Evolutionary conservation across 2,329 filamentous ascomycete species (phyloP).

Genomic region (Spiromastix sp.): DNA sequence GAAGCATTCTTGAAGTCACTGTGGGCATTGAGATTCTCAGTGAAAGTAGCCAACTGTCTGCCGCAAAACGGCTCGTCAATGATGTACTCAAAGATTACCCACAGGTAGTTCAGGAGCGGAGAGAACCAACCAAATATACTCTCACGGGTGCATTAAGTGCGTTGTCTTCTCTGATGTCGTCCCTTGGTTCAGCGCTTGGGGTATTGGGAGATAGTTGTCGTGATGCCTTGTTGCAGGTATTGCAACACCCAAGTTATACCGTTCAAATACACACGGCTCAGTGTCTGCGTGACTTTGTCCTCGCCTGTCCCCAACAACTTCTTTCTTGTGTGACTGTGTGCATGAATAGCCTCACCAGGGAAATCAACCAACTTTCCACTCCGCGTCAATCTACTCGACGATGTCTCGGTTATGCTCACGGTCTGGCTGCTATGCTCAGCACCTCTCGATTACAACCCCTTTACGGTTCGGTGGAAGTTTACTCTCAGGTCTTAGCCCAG

Average conservation of each 20-base stretch:
- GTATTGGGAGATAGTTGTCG: slow-evolving; percentile 71
- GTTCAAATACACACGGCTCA: slow-evolving; percentile 85
- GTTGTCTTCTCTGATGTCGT: slow-evolving; percentile 65
- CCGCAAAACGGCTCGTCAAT: slow-evolving; percentile 72
- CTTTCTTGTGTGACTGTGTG: slow-evolving; percentile 86
- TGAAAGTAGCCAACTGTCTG: slow-evolving; percentile 77
- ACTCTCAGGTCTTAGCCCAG: slow-evolving; percentile 81
- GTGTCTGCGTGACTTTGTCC: slow-evolving; percentile 75
- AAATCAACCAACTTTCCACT: slow-evolving; percentile 65
- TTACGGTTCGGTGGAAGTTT: slow-evolving; percentile 91
- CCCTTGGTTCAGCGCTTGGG: slow-evolving; percentile 71
- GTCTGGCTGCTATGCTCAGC: slow-evolving; percentile 80
- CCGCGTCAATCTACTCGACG: slow-evolving; percentile 69
- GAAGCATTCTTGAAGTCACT: slow-evolving; percentile 72
- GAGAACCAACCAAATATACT: slow-evolving; percentile 80
- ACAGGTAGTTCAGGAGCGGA: slow-evolving; percentile 72
- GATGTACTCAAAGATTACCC: slow-evolving; percentile 90
- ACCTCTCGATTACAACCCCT: slow-evolving; percentile 79
- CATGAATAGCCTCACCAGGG: slow-evolving; percentile 87
- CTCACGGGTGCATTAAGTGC: slow-evolving; percentile 71
- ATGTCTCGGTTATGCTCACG: slow-evolving; percentile 86
- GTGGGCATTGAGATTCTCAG: slow-evolving; percentile 73
- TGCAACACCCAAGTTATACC: slow-evolving; percentile 92
- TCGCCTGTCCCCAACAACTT: slow-evolving; percentile 86
- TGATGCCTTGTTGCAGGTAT: slow-evolving; percentile 77